Evolutionary conservation across 2,329 filamentous ascomycete genomes (phyloP), one percentile per base, ranked within the genome.

Genomic region (Nemania sp.): DNA sequence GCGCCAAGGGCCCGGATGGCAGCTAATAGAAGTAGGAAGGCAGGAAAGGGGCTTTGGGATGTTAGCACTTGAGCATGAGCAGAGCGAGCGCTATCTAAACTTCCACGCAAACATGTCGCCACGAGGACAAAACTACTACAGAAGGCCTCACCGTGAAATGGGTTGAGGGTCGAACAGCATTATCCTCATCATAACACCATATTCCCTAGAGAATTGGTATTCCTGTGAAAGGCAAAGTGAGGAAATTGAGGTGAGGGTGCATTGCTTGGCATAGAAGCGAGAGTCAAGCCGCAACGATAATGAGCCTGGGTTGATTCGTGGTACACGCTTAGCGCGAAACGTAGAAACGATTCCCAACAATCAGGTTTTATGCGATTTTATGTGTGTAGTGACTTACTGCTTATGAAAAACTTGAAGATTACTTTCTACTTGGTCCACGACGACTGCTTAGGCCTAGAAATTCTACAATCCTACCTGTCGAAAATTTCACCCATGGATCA

Each of bases 131-230:
- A 18, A 43, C 11, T 24, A 55, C 35, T 27, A 26, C 32, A 29
- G 29, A 64, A 26, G 15, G 18, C 24, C 7, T 49, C 27, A 20
- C 41, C 6, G 4, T 55, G n/a, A 35, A 43, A 53, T 24, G 10
- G 20, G 15, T 27, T 47, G 15, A 24, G 27, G 66, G 52, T 43
- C n/a, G 11, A 62, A 38, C 29, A 51, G 35, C 35, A 11, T 24
- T 43, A 35, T 32, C 41, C 43, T 51, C 47, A 32, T 53, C 55
- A 64, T 61, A 53, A 63, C 22, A 47, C 55, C 54, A 47, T 20
- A 43, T 61, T 29, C 35, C 32, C 52, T 62, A 59, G 58, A 58
- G 56, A 62, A 59, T 27, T 20, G 62, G 52, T 59, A 62, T 55
- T 38, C 47, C 66, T 35, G 41, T 58, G 62, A 57, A 62, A n/a